Conservation (phyloP, 2,329 filamentous ascomycete species). For the Aureobasidium sp. region DNA sequence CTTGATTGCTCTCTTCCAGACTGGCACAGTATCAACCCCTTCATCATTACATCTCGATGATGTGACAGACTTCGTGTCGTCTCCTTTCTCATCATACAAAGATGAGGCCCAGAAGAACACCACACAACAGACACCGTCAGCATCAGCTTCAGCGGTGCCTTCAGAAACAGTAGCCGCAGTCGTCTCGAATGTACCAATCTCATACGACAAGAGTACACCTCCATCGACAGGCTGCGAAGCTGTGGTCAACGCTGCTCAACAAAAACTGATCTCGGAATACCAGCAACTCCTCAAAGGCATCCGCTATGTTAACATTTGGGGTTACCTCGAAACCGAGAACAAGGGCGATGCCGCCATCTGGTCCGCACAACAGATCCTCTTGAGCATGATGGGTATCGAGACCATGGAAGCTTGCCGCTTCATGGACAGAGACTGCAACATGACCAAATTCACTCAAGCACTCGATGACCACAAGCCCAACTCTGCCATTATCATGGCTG, state of each 20-base stretch:
- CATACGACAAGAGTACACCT: constrained; percentile 8
- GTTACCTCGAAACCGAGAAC: constrained; percentile 13
- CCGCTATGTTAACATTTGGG: constrained; percentile 13
- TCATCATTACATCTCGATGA: constrained; percentile 7
- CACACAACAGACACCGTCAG: background rate
- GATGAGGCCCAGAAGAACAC: background rate
- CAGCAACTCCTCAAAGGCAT: constrained; percentile 11
- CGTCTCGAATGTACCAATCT: background rate
- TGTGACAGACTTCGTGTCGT: background rate
- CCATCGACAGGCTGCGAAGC: constrained; percentile 6
- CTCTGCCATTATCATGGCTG: constrained; percentile 10
- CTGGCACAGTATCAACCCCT: constrained; percentile 4
- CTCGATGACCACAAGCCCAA: constrained; percentile 10
- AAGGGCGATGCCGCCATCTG: constrained; percentile 14
- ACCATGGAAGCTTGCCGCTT: constrained; percentile 13
- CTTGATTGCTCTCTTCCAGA: constrained; percentile 4
- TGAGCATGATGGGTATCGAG: constrained; percentile 12
- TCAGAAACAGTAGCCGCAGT: background rate
- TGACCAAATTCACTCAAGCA: constrained; percentile 7
- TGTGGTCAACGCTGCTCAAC: constrained; percentile 6
- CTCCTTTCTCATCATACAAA: constrained; percentile 2
- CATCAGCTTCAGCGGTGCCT: background rate
- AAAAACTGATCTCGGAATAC: constrained; percentile 2
- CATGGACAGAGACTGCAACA: constrained; percentile 12
- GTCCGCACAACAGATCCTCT: constrained; percentile 9